phyloP scores from a whole-genome alignment of 495 filamentous ascomycete genomes.

The Neurospora tetraspora region DNA sequence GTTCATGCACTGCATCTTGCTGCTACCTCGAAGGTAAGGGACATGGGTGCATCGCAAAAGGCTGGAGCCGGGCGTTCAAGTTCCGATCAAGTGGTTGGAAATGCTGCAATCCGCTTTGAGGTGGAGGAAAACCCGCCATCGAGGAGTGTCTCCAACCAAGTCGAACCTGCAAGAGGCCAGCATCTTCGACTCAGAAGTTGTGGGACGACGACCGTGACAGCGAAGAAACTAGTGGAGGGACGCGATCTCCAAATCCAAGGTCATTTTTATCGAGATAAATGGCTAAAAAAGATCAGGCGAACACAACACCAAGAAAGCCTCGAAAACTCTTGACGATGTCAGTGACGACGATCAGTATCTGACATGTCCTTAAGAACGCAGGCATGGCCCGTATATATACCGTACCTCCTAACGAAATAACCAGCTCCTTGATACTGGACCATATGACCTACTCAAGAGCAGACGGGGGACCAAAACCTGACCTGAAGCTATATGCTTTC shows the following conservation, averaged over 20 bases:
- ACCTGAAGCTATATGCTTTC: too few species aligned
- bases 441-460: too few species aligned
- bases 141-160: background rate
- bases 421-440: too few species aligned
- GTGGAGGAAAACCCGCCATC: background rate
- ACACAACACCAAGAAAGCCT: background rate
- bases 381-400: too few species aligned
- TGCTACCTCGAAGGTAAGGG: background rate
- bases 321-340: background rate
- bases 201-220: background rate
- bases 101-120: background rate
- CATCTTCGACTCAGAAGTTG: background rate
- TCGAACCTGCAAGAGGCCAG: background rate
- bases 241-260: background rate
- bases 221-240: background rate
- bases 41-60: background rate
- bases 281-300: background rate
- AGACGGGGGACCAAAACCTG: too few species aligned
- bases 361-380: too few species aligned
- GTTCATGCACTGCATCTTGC: background rate
- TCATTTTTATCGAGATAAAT: background rate
- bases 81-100: background rate
- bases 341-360: background rate
- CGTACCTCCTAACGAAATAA: too few species aligned
- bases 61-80: background rate